phyloP scores from a whole-genome alignment of 2,329 filamentous ascomycete genomes.

The Sporothrix variecibatus region DNA sequence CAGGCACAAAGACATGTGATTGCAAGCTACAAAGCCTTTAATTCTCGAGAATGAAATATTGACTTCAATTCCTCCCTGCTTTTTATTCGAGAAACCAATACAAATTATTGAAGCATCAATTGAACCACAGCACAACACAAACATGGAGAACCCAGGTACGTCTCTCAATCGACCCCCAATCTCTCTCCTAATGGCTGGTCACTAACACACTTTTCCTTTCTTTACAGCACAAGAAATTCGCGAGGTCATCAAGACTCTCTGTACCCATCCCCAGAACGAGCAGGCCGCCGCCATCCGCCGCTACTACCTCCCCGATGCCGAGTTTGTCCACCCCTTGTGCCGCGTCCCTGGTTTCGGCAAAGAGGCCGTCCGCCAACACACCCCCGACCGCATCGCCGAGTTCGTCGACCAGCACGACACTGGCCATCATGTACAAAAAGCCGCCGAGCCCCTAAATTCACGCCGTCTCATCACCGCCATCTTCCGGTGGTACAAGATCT shows the following conservation, averaged over 20 bases:
- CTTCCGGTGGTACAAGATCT: conserved; percentile 81
- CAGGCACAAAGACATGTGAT: conserved; percentile 14
- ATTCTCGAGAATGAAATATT: background rate
- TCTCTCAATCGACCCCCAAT: background rate
- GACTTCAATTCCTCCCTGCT: background rate
- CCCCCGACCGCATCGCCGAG: background rate
- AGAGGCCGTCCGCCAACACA: background rate
- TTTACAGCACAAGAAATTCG: conserved; percentile 26
- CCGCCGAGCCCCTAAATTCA: conserved; percentile 51
- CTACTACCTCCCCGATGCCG: conserved; percentile 28
- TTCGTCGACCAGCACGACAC: background rate
- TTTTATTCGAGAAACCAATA: background rate
- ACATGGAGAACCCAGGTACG: conserved; percentile 31
- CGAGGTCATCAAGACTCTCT: conserved; percentile 25
- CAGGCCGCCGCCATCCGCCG: conserved; percentile 26
- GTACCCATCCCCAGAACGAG: conserved; percentile 23
- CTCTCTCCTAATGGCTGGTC: background rate
- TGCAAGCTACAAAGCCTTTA: background rate
- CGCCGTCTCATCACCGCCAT: conserved; percentile 67
- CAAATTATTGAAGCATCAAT: background rate
- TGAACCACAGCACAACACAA: background rate
- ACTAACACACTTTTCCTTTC: background rate
- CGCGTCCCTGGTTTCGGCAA: conserved; percentile 54
- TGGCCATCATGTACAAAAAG: background rate
- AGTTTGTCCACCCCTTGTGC: conserved; percentile 30